Percentiles rank a stretch among this genome's conserved stretches.
These are phyloP conservation scores for Mycena belliarum DNA, from an alignment of 768 basidiomycete genomes.

Conservation along the genomic window DNA sequence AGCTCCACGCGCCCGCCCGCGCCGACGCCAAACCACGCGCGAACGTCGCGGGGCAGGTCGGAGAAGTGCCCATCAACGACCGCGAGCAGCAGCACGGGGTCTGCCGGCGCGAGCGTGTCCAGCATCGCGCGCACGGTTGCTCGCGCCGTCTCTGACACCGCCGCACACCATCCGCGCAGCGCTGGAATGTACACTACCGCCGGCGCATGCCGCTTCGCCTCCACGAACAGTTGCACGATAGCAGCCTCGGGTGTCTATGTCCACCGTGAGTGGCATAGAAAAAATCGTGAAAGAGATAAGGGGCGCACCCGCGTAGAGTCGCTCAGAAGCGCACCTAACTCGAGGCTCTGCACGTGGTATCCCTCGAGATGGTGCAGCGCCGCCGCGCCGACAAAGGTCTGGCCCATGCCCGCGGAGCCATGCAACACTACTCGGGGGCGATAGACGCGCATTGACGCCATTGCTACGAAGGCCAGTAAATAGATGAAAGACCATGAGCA, in stretches of 20 bases:
- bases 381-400: conserved; percentile 86
- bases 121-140: conserved; percentile 89
- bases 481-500: not conserved
- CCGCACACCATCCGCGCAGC: conserved; percentile 79
- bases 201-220: conserved; percentile 96
- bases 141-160: conserved; percentile 81
- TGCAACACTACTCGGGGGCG: conserved; percentile 85
- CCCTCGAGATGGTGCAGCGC: conserved; percentile 94
- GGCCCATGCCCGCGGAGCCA: conserved; percentile 88
- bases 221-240: conserved; percentile 92
- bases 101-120: conserved; percentile 86
- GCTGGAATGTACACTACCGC: conserved; percentile 95
- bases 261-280: conserved; percentile 3
- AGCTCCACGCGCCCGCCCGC: conserved; percentile 77
- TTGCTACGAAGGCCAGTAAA: conserved; percentile 50
- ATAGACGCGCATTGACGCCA: conserved; percentile 89
- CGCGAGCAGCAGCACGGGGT: conserved; percentile 91
- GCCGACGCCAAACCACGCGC: conserved; percentile 85
- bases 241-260: conserved; percentile 84
- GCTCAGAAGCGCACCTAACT: conserved; percentile 83
- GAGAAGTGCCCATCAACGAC: conserved; percentile 78
- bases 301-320: conserved; percentile 83
- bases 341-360: conserved; percentile 91
- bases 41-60: conserved; percentile 78
- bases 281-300: not conserved